Evolutionary conservation across 129 eudicot genomes (phyloP).

Genomic region (Daucus carota): DNA sequence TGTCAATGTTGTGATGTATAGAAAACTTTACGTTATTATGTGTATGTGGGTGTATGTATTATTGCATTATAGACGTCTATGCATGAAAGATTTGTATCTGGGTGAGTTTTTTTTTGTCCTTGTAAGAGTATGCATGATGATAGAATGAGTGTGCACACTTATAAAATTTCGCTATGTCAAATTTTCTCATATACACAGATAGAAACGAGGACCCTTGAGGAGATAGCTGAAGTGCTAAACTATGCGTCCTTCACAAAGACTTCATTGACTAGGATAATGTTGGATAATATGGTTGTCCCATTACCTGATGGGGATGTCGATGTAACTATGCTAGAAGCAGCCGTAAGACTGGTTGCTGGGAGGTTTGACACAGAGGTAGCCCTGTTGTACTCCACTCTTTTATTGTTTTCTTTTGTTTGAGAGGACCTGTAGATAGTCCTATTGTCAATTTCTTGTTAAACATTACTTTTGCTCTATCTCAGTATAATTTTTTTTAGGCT

Average conservation of each 20-base stretch:
- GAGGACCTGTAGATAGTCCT: background rate
- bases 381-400: background rate
- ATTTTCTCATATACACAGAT: conserved; percentile 32
- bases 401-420: background rate
- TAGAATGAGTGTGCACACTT: background rate
- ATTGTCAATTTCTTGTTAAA: background rate
- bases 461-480: background rate
- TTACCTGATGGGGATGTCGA: conserved; percentile 66
- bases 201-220: conserved; percentile 87
- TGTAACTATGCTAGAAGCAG: conserved; percentile 87
- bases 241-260: conserved; percentile 62
- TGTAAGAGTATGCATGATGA: background rate
- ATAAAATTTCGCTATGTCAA: background rate
- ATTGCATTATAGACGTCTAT: background rate
- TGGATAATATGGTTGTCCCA: conserved; percentile 97
- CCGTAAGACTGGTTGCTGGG: conserved; percentile 60
- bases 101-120: background rate
- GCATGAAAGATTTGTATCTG: background rate
- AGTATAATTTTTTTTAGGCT: background rate
- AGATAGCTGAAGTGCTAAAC: conserved; percentile 63
- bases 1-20: background rate
- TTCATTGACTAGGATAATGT: conserved; percentile 68
- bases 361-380: conserved; percentile 84
- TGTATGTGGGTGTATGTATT: background rate
- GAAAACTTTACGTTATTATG: background rate